Evolutionary conservation across 257 asterid species (phyloP).

Genomic region (Lantana camara): DNA sequence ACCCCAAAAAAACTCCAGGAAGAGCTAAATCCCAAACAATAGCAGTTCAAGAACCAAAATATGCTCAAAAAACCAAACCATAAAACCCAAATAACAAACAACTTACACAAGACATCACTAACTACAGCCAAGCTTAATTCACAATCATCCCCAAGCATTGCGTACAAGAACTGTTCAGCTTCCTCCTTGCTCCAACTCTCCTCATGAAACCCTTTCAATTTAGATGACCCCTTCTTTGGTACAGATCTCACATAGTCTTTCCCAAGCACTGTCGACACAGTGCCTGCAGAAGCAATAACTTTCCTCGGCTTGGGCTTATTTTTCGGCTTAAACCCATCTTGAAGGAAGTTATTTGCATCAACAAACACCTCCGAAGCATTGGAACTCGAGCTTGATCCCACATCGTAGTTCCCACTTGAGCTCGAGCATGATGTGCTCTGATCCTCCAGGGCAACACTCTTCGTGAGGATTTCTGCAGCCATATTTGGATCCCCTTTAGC

Average conservation of each 20-base stretch:
- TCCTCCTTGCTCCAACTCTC: conserved; percentile 60
- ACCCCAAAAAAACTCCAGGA: background rate
- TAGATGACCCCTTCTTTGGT: conserved; percentile 52
- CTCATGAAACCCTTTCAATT: conserved; percentile 40
- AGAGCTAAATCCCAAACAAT: background rate
- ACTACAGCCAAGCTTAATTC: conserved; percentile 70
- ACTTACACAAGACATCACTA: conserved; percentile 84
- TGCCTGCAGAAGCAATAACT: conserved; percentile 78
- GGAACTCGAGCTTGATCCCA: conserved; percentile 67
- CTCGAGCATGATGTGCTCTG: conserved; percentile 68
- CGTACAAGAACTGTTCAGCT: conserved; percentile 73
- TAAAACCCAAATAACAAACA: conserved; percentile 25
- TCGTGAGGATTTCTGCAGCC: conserved; percentile 53
- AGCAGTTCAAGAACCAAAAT: conserved; percentile 1
- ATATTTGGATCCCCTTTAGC: conserved; percentile 47
- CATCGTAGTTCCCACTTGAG: conserved; percentile 53
- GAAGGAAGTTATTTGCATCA: conserved; percentile 34
- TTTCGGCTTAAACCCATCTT: conserved; percentile 46
- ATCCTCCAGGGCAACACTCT: conserved; percentile 52
- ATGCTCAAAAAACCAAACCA: background rate
- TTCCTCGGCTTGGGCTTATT: conserved; percentile 52
- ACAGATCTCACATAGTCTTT: conserved; percentile 81
- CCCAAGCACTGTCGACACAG: conserved; percentile 70
- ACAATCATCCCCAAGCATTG: conserved; percentile 81
- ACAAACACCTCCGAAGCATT: conserved; percentile 45